These are phyloP conservation scores for Hortiboletus flavorubellus DNA, from an alignment of 768 basidiomycete genomes.

Conservation along the genomic window DNA sequence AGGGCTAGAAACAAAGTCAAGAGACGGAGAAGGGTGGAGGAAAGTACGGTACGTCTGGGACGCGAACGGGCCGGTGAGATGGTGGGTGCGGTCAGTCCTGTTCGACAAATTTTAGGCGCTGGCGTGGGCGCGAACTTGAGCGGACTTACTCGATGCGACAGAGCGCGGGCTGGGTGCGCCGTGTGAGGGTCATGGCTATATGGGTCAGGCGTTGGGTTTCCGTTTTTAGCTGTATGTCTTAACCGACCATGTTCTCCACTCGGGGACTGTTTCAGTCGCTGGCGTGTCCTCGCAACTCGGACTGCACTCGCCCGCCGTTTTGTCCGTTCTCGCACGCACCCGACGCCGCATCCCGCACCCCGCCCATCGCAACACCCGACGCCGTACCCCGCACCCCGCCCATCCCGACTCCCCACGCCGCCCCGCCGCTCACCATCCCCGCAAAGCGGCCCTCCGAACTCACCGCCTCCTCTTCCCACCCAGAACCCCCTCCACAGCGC, in stretches of 20 bases:
- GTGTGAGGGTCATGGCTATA: no score
- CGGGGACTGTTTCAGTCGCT: constrained; percentile 54
- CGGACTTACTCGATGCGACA: no score
- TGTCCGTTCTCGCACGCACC: constrained; percentile 69
- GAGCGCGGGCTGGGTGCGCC: no score
- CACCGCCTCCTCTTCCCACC: constrained; percentile 16
- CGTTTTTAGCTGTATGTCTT: no score
- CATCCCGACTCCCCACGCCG: constrained; percentile 8
- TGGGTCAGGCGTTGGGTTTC: no score
- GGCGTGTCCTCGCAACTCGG: constrained; percentile 52
- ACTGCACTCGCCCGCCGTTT: constrained; percentile 44
- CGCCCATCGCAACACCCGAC: constrained; percentile 12
- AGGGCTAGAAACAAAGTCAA: no score
- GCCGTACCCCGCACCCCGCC: neutral
- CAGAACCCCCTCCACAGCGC: constrained; percentile 63
- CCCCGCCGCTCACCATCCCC: constrained; percentile 32
- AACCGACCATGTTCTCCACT: constrained; percentile 56
- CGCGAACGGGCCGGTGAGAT: no score
- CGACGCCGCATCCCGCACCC: constrained; percentile 32
- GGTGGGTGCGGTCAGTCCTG: neutral
- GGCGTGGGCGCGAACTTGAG: no score
- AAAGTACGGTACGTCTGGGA: neutral
- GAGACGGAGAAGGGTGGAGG: no score
- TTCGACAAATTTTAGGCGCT: neutral
- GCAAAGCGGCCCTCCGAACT: constrained; percentile 47